Evolutionary conservation across 768 basidiomycete species (phyloP), one percentile per base, ranked within the genome.

Genomic region (Russula brevipes): DNA sequence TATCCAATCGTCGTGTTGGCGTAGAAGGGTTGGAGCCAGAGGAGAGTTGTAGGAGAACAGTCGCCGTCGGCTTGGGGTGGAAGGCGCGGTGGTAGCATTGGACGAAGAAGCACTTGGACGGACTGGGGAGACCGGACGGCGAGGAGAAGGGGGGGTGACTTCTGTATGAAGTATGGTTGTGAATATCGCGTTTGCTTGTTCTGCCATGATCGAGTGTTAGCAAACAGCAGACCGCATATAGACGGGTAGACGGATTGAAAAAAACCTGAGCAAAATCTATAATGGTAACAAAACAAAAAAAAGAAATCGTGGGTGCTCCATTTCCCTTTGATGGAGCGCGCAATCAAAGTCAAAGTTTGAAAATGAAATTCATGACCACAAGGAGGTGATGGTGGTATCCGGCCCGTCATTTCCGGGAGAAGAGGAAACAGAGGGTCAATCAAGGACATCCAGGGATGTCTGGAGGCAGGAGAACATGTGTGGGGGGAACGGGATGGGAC

Each of bases 111-210:
- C 65, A 12, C 70, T 60, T 17, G 67, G 69, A 19, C 76, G 75
- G 16, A 74, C 72, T 3, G 78, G 91, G 0, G 89, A 91, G 14
- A 81, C 74, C 5, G 88, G 79, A 19, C 85, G 80, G 36, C 75
- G 78, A 5, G 87, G 85, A 0, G 85, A 85, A 2, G 84, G 80
- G 4, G 89, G 87, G 0, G 88, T 88, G 54, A 92, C 87, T 76
- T 91, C 86, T 42, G 85, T 82, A 72, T 91, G 85, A 19, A 92
- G 76, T 64, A 92, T 83, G 33, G 87, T 82, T 64, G 80, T 85
- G 77, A 93, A 92, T 57, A 91, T 82, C 11, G 87, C 80, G 71
- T 92, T 92, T 58, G 90, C 89, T 84, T 92, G 89, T 75, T 92
- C 90, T 89, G 64, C 39, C 24, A 51, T 35, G 39, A 33, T 63